Evolutionary conservation across 2,329 filamentous ascomycete genomes (phyloP).

Genomic region (Colletotrichum liriopes): DNA sequence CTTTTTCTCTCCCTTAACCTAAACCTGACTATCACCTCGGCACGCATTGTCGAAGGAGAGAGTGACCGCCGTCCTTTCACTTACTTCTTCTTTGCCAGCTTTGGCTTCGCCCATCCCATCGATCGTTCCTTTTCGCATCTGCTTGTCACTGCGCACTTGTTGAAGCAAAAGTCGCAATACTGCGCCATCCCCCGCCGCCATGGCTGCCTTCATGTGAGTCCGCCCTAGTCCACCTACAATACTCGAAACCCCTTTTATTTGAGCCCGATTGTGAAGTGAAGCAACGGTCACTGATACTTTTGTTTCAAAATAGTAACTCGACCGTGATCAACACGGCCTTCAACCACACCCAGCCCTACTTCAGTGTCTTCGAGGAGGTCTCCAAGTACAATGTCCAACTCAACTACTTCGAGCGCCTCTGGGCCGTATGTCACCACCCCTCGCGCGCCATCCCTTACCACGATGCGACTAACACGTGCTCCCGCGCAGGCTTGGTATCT

Average conservation of each 20-base stretch:
- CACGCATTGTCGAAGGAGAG: conserved; percentile 32
- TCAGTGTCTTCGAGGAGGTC: conserved; percentile 74
- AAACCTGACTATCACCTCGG: conserved; percentile 18
- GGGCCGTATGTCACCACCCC: conserved; percentile 75
- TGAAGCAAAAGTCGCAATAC: conserved; percentile 25
- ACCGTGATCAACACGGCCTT: conserved; percentile 62
- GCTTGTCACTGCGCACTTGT: conserved; percentile 3
- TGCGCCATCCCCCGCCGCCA: conserved; percentile 32
- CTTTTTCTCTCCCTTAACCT: conserved; percentile 29
- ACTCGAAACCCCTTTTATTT: not conserved
- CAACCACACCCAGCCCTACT: conserved; percentile 67
- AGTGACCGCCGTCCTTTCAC: conserved; percentile 1
- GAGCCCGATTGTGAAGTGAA: conserved; percentile 6
- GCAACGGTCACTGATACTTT: conserved; percentile 25
- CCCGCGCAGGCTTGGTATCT: conserved; percentile 84
- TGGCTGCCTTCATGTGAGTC: conserved; percentile 40
- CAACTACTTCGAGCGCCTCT: conserved; percentile 88
- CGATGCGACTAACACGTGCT: conserved; percentile 37
- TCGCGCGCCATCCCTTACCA: conserved; percentile 3
- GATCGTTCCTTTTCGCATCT: conserved; percentile 6
- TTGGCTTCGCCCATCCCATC: conserved; percentile 22
- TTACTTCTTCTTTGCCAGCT: conserved; percentile 19
- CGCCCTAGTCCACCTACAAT: not conserved
- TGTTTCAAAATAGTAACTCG: conserved; percentile 61
- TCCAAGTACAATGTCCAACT: conserved; percentile 86